Evolutionary conservation across 805 yeast species (phyloP), one percentile per base, ranked within the genome.

Genomic region (Hanseniaspora nectarophila): DNA sequence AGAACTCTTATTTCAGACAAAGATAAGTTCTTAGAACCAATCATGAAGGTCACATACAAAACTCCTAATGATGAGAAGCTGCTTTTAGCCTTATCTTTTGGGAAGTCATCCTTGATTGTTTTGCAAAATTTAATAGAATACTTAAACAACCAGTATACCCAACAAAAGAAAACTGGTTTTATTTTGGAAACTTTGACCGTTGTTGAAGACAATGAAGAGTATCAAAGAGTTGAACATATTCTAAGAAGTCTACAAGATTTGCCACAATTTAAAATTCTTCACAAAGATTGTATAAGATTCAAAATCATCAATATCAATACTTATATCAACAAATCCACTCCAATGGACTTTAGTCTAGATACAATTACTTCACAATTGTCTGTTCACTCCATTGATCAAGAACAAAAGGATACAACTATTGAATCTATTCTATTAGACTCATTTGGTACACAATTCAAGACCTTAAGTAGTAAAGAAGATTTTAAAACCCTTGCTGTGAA

Each of bases 1-100:
- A 84, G 82, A 60, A 83, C 75, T 60, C 79, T 90, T 87, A 72
- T 69, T 62, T 57, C 61, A 6, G 76, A 74, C 56, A 88, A 84
- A 13, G 76, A 73, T 51, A 88, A 50, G 20, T 34, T 42, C 20
- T 34, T 49, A 16, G 51, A 85, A 61, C 89, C 84, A 21, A 75
- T 80, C 59, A 87, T 74, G 54, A 67, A 66, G 70, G 67, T 66
- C 0, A 49, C 61, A 31, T 64, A 65, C 44, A 60, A 56, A 42
- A 64, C 62, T 32, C 60, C 60, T 33, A 50, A 59, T 15, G 56
- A 58, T 34, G 54, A 57, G 16, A 73, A 67, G 31, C 73, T 82
- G 0, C 59, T 84, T 26, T 61, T 86, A 4, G 77, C 89, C 2
- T 60, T 83, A 2, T 81, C 89, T 0, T 74, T 80, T n/a, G 85